Evolutionary conservation across 345 rosid species (phyloP), one percentile per base, ranked within the genome.

Genomic region (Populus deltoides): DNA sequence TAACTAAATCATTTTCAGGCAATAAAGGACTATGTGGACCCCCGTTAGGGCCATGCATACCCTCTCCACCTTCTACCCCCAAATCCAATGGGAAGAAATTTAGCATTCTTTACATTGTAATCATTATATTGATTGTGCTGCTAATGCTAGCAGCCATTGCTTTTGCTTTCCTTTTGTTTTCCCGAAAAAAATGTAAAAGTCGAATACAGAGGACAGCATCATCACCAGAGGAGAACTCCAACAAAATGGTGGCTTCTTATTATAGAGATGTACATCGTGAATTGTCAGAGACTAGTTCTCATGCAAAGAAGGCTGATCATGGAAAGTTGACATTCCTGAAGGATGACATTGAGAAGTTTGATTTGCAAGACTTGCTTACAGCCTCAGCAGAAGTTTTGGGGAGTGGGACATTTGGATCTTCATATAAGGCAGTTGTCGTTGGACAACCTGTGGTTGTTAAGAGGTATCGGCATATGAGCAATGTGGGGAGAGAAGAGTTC

Each of bases 301-400:
- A 20, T 1, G 67, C 45, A 18, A 31, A 51, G 59, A 71, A 47
- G 77, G 59, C 80, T 4, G 94, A 90, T 1, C 80, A 80, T 16
- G 83, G 83, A 39, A 89, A 86, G 47, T 72, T 92, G 38, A 22
- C 80, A 29, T 92, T 92, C 75, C 22, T 92, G 61, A 81, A 66
- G 47, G 90, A 90, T 3, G 89, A 90, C 72, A 27, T 83, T 41
- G 82, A 85, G 75, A 85, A 70, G 77, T 92, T 92, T 70, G 97
- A 89, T 76, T 77, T 92, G 79, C 94, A 90, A 72, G 95, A 91
- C 76, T 79, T 92, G 86, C 82, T 92, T 8, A 88, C 79, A 80
- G 90, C 93, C 3, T 90, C 97, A 1, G 97, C 97, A 7, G 93
- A 92, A 79, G 92, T 92, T 39, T 78, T 92, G 77, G 97, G 97